Evolutionary conservation across 2,329 filamentous ascomycete genomes (phyloP).

Genomic region (Fusarium sp.): DNA sequence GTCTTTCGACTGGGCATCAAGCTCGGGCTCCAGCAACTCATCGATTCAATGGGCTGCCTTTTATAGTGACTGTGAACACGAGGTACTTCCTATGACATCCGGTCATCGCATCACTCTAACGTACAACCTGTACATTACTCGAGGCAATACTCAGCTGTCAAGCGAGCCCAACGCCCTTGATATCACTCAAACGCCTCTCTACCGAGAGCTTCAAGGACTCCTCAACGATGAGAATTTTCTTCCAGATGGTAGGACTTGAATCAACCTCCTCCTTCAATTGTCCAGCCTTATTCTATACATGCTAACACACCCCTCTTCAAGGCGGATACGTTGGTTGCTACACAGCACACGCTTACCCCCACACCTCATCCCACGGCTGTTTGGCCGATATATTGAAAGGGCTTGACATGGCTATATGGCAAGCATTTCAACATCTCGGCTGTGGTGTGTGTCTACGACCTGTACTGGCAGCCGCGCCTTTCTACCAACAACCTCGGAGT

Average conservation of each 20-base stretch:
- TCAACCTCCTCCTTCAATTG: neutral
- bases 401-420: constrained; percentile 9
- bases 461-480: neutral
- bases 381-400: constrained; percentile 9
- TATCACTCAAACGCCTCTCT: neutral
- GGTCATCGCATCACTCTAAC: constrained; percentile 69
- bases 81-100: constrained; percentile 63
- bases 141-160: constrained; percentile 4
- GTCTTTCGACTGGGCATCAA: constrained; percentile 59
- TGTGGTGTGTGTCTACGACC: constrained; percentile 10
- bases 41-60: constrained; percentile 66
- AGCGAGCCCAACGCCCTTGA: constrained; percentile 1
- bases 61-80: constrained; percentile 68
- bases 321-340: constrained; percentile 12
- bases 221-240: neutral
- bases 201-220: neutral
- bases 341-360: constrained; percentile 5
- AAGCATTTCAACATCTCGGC: constrained; percentile 6
- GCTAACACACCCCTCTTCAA: neutral
- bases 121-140: constrained; percentile 64
- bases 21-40: neutral
- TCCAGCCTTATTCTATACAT: neutral
- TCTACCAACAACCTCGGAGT: neutral
- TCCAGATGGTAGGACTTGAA: constrained; percentile 6
- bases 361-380: neutral